Percentiles rank a stretch among this genome's conserved stretches.
Evolutionary conservation across 2,329 filamentous ascomycete species (phyloP).

Genomic region (Beauveria australis): DNA sequence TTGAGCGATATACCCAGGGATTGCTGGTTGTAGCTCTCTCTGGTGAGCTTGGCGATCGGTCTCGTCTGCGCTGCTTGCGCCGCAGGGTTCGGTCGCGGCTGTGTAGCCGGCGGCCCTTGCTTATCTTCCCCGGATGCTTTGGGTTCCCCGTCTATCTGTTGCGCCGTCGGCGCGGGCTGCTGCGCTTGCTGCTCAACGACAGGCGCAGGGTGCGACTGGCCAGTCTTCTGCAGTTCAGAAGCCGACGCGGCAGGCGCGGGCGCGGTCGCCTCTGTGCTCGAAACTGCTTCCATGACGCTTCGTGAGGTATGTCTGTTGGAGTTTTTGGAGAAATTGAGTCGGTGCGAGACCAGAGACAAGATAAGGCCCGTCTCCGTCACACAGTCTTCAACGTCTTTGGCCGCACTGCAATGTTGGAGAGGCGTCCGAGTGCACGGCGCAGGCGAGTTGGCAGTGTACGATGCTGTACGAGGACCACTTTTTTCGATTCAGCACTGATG

Average conservation of each 20-base stretch:
- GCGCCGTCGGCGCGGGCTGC: not conserved
- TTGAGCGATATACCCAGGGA: slow-evolving; percentile 61
- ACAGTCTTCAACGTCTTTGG: slow-evolving; percentile 3
- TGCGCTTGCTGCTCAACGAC: slow-evolving; percentile 14
- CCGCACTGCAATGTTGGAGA: not conserved
- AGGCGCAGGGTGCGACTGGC: slow-evolving; percentile 9
- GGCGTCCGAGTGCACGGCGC: not conserved
- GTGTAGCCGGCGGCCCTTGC: not conserved
- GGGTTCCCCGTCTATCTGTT: not conserved
- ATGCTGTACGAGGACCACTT: too few relatives aligned
- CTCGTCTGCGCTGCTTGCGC: slow-evolving; percentile 16
- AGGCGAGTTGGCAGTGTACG: not conserved
- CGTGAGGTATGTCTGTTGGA: not conserved
- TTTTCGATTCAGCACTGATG: too few relatives aligned
- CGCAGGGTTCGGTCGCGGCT: slow-evolving; percentile 8
- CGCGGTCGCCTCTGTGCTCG: not conserved
- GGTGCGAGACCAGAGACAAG: not conserved
- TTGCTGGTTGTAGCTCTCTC: slow-evolving; percentile 52
- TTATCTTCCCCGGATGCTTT: not conserved
- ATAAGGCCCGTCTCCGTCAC: slow-evolving; percentile 2
- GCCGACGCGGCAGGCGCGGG: not conserved
- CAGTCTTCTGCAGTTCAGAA: slow-evolving; percentile 5
- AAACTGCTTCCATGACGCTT: not conserved
- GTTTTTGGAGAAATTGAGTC: not conserved
- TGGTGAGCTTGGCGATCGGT: slow-evolving; percentile 24